A percentile compares a stretch with the other conserved stretches of the same genome.
phyloP scores from a whole-genome alignment of 2,329 filamentous ascomycete genomes.

The Arachnomyces sp. region DNA sequence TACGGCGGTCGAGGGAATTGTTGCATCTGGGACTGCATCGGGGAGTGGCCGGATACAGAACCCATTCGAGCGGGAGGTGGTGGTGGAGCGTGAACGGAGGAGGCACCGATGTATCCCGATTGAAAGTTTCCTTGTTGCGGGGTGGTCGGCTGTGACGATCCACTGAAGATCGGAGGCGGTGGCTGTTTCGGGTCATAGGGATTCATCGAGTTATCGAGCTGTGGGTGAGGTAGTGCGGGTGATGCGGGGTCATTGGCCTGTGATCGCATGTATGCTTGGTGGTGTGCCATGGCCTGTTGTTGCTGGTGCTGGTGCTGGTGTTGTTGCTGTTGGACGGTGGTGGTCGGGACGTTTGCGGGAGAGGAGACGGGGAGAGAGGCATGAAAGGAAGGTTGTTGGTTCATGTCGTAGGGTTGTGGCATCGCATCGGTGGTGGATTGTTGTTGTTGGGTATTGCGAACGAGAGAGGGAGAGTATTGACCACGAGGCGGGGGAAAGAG shows the following conservation, averaged over 20 bases:
- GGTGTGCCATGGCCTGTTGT: conserved; percentile 37
- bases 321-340: conserved; percentile 23
- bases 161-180: conserved; percentile 38
- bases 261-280: conserved; percentile 37
- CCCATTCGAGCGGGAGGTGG: conserved; percentile 45
- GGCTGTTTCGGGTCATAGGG: conserved; percentile 50
- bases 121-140: conserved; percentile 41
- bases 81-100: conserved; percentile 22
- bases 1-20: conserved; percentile 38
- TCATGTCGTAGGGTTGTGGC: conserved; percentile 61
- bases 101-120: conserved; percentile 14
- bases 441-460: too few relatives aligned
- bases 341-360: conserved; percentile 28
- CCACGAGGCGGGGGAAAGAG: conserved; percentile 41
- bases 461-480: conserved; percentile 52
- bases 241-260: conserved; percentile 31
- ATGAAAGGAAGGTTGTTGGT: conserved; percentile 56
- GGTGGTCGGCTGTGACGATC: conserved; percentile 41
- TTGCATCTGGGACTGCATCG: conserved; percentile 24
- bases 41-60: conserved; percentile 46
- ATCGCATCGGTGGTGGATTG: conserved; percentile 57
- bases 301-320: conserved; percentile 24
- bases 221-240: conserved; percentile 45
- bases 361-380: conserved; percentile 51
- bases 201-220: conserved; percentile 39